These are phyloP conservation scores for Rutstroemia sp. DNA, from an alignment of 2,329 filamentous ascomycete genomes.

Conservation along the genomic window DNA sequence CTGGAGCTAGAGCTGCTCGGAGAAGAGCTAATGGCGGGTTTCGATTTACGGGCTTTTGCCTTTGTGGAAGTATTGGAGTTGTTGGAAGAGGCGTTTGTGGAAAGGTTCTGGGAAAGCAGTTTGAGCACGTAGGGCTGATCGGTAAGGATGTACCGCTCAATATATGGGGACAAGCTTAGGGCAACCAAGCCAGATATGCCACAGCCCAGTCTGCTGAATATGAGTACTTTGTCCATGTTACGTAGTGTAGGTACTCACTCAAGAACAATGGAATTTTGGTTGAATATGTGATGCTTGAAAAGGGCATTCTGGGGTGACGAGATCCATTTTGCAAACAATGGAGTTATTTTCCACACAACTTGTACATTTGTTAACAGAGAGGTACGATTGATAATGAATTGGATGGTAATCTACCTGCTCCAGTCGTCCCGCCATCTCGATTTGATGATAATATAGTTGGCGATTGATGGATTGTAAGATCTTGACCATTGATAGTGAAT, in stretches of 20 bases:
- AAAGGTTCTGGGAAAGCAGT: constrained; percentile 68
- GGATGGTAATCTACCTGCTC: constrained; percentile 45
- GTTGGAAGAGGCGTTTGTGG: constrained; percentile 36
- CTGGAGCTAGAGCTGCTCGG: not conserved
- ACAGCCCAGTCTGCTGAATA: constrained; percentile 64
- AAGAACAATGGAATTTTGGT: constrained; percentile 39
- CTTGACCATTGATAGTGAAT: constrained; percentile 58
- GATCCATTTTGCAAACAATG: constrained; percentile 76
- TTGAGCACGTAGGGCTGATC: constrained; percentile 83
- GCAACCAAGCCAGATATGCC: constrained; percentile 79
- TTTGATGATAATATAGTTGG: constrained; percentile 73
- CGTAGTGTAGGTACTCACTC: not conserved
- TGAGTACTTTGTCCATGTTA: not conserved
- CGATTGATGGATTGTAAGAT: constrained; percentile 76
- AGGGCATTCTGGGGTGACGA: constrained; percentile 55
- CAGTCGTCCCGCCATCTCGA: constrained; percentile 65
- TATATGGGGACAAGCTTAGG: constrained; percentile 53
- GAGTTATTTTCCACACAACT: constrained; percentile 91
- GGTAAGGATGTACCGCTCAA: constrained; percentile 65
- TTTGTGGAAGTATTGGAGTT: not conserved
- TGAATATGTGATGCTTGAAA: constrained; percentile 46
- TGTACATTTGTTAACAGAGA: not conserved
- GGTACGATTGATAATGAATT: not conserved
- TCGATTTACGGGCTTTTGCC: constrained; percentile 14
- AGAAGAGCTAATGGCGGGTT: constrained; percentile 11